A percentile compares a stretch with the other conserved stretches of the same genome.
These are phyloP conservation scores for Solanum paucissectum DNA, from an alignment of 257 asterid species.

Conservation along the genomic window DNA sequence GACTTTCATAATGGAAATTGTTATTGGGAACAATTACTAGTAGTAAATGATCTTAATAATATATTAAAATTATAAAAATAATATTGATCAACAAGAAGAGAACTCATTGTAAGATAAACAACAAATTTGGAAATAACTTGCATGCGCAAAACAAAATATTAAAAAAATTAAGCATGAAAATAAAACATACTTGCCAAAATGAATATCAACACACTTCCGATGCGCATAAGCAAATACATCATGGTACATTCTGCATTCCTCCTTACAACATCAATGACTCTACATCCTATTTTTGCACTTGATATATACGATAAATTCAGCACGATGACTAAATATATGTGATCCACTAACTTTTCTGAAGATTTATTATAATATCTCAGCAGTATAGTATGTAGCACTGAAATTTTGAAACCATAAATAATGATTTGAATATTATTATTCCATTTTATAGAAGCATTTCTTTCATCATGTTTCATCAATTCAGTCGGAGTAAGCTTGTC, in stretches of 20 bases:
- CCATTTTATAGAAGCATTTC: conserved; percentile 36
- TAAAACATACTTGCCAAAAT: conserved; percentile 29
- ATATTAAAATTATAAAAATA: not conserved
- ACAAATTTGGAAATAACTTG: not conserved
- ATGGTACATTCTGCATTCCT: conserved; percentile 35
- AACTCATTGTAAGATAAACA: not conserved
- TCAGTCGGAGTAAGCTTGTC: conserved; percentile 40
- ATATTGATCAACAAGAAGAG: not conserved
- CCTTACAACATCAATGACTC: conserved; percentile 29
- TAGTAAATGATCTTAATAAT: not conserved
- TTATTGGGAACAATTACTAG: too few relatives aligned
- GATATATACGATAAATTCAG: conserved; percentile 27
- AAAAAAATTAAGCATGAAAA: not conserved
- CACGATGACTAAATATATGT: conserved; percentile 22
- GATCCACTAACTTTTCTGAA: conserved; percentile 17
- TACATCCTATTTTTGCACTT: conserved; percentile 21
- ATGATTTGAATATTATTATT: conserved; percentile 34
- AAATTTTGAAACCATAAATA: conserved; percentile 31
- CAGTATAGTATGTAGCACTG: conserved; percentile 20
- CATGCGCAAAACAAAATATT: not conserved
- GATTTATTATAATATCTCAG: conserved; percentile 31
- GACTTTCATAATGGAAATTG: not conserved
- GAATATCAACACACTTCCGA: conserved; percentile 33
- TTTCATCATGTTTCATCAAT: conserved; percentile 43
- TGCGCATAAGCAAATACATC: conserved; percentile 18